Percentiles rank a stretch among this genome's conserved stretches.
Conservation (phyloP, 2,329 filamentous ascomycete species). For the Colletotrichum ledebouriae region DNA sequence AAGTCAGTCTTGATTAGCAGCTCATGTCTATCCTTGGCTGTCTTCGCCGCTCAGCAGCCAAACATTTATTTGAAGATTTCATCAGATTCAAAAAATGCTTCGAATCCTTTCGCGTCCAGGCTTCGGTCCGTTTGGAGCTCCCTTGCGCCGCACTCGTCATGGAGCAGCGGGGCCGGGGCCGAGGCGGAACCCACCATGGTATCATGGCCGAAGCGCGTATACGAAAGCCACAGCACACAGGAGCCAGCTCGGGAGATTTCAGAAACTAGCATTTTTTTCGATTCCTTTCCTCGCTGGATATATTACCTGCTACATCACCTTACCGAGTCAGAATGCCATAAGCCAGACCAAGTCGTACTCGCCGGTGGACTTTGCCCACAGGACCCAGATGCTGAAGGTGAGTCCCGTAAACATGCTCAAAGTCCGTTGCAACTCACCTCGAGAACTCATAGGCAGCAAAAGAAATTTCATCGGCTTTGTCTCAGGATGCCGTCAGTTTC, state of each 20-base stretch:
- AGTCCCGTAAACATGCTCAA: accelerated
- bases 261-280: too few relatives aligned
- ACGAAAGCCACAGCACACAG: too few relatives aligned
- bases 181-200: not conserved
- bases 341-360: not conserved
- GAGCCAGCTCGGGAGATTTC: too few relatives aligned
- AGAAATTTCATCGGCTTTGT: constrained; percentile 52
- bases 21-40: too few relatives aligned
- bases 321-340: too few relatives aligned
- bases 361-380: constrained; percentile 15
- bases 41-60: too few relatives aligned
- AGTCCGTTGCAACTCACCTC: not conserved
- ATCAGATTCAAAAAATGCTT: not conserved
- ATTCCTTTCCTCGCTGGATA: too few relatives aligned
- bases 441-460: constrained; percentile 17
- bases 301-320: too few relatives aligned
- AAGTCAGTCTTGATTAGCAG: too few relatives aligned
- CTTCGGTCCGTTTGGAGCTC: not conserved
- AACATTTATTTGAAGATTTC: too few relatives aligned
- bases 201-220: too few relatives aligned
- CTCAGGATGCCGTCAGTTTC: constrained; percentile 71
- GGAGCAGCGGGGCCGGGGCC: not conserved
- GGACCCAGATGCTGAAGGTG: constrained; percentile 19
- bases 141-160: not conserved
- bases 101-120: not conserved